Base-by-base conservation (phyloP, 257 asterid species). In the Linaria vulgaris region DNA sequence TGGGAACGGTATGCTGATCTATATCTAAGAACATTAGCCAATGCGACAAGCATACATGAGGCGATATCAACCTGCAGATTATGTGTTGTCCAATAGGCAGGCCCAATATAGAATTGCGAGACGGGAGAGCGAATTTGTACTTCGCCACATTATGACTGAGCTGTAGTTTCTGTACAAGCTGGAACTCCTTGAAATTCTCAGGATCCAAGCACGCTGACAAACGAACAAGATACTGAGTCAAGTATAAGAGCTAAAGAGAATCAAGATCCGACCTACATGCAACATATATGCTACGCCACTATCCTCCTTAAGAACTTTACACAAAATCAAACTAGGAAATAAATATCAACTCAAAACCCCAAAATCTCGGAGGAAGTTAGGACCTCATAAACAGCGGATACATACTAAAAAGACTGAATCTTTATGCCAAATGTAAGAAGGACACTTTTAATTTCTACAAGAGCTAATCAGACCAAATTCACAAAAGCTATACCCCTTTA, bases 21-120 rank as follows among this genome's bases (percentile, higher is more conserved):
- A n/a, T n/a, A n/a, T n/a, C n/a, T n/a, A 16, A 22, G 27, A 23
- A 22, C 47, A 56, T 12, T 11, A 24, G 16, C 15, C 61, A 21
- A 41, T 50, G 25, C 23, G 21, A 69, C 9, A 64, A 25, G 24
- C 16, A n/a, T 34, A 56, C 12, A 66, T 56, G 30, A 57, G 31
- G 24, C 30, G 1, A 45, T 10, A 16, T 3, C 12, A 22, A 86
- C 96, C 78, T 82, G 96, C 98, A 91, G 78, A 95, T 91, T 58
- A 91, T 84, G 72, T 88, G 98, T 57, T 91, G 91, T 63, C 98
- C 96, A 55, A 91, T 85, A 43, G 97, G 97, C 60, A 91, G 87
- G 20, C 97, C 96, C 75, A 88, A 69, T 21, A 81, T 80, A 24
- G 95, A 91, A 58, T 86, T 72, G 55, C 95, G 91, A 0, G 95